Conservation (phyloP, 2,329 filamentous ascomycete genomes). For the Aspergillus candidus region DNA sequence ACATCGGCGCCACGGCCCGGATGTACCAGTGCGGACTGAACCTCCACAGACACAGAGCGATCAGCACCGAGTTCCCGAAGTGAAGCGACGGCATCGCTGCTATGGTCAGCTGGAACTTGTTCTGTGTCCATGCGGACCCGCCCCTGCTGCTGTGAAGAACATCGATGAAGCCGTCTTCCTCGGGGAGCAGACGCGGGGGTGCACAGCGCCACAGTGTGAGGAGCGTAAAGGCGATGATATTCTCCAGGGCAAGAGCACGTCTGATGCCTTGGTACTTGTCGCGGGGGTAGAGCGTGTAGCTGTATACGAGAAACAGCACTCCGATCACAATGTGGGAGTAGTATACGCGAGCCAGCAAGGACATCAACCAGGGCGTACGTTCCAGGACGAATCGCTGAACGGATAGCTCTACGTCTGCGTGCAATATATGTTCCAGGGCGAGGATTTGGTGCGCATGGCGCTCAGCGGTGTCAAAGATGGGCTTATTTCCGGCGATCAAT, state of each 20-base stretch:
- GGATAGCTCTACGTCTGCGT: conserved; percentile 37
- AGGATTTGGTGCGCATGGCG: conserved; percentile 40
- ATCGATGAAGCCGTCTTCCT: conserved; percentile 41
- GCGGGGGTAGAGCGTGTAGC: conserved; percentile 42
- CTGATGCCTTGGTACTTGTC: conserved; percentile 39
- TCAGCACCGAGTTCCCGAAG: conserved; percentile 36
- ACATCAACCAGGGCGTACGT: conserved; percentile 33
- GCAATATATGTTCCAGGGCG: conserved; percentile 31
- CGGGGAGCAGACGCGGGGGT: conserved; percentile 46
- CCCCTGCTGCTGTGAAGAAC: conserved; percentile 32
- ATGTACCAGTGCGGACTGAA: conserved; percentile 40
- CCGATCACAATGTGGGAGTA: conserved; percentile 44
- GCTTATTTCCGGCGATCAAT: conserved; percentile 35
- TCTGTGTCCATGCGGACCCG: conserved; percentile 38
- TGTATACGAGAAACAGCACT: conserved; percentile 44
- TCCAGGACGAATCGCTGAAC: conserved; percentile 38
- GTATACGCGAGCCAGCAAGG: conserved; percentile 39
- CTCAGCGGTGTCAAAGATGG: conserved; percentile 35
- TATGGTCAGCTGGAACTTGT: conserved; percentile 44
- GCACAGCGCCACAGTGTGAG: conserved; percentile 45
- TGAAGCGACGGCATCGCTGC: conserved; percentile 48
- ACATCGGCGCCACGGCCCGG: conserved; percentile 35
- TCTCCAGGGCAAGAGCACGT: conserved; percentile 45
- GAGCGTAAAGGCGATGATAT: conserved; percentile 45
- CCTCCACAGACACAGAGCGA: conserved; percentile 24